Conservation (phyloP, 768 basidiomycete species). For the Tylopilus plumbeoviolaceoides region DNA sequence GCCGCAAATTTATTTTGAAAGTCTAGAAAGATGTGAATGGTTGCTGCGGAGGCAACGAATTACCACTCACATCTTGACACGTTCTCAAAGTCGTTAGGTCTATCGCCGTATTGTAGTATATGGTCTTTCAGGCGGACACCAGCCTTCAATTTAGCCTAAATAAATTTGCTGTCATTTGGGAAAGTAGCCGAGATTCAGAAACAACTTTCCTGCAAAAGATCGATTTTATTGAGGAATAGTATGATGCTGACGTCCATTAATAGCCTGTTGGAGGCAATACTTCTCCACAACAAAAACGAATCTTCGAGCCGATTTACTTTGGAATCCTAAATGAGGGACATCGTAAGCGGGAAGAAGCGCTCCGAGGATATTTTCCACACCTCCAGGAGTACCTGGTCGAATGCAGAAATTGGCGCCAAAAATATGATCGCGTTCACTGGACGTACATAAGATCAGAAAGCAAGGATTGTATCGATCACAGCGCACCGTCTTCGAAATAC, state of each 20-base stretch:
- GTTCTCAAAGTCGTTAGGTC: constrained; percentile 75
- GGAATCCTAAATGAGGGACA: constrained; percentile 47
- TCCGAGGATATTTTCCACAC: constrained; percentile 33
- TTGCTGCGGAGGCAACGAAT: background rate
- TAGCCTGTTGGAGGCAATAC: constrained; percentile 67
- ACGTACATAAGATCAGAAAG: constrained; percentile 1
- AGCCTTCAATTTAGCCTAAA: constrained; percentile 67
- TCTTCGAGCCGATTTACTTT: constrained; percentile 77
- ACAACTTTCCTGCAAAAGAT: constrained; percentile 58
- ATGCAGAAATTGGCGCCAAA: constrained; percentile 82
- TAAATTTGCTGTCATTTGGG: background rate
- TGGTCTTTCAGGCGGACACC: constrained; percentile 70
- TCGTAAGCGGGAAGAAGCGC: constrained; percentile 3
- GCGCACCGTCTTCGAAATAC: constrained; percentile 77
- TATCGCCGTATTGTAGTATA: constrained; percentile 67
- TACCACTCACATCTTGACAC: constrained; percentile 63
- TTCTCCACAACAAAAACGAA: constrained; percentile 71
- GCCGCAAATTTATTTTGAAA: constrained; percentile 70
- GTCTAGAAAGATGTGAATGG: constrained; percentile 39
- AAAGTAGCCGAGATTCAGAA: background rate
- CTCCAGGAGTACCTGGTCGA: constrained; percentile 80
- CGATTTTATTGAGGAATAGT: constrained; percentile 79
- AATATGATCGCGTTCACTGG: constrained; percentile 86
- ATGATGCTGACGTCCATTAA: constrained; percentile 73
- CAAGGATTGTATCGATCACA: background rate